Evolutionary conservation across 2,329 filamentous ascomycete genomes (phyloP).

Genomic region (Penicillium sumatraense): DNA sequence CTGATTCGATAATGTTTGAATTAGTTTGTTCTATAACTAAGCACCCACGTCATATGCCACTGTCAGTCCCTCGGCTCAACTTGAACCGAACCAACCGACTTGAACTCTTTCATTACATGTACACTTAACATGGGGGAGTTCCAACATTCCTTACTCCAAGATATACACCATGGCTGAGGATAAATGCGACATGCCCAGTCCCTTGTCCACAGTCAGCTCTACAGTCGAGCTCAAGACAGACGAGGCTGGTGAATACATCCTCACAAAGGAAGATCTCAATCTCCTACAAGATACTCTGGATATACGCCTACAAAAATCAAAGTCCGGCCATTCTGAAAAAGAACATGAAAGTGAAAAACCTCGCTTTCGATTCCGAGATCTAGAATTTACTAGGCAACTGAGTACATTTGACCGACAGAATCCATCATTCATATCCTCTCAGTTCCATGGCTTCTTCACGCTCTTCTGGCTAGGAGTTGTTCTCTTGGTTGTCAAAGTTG

Average conservation of each 20-base stretch:
- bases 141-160: too few species aligned
- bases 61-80: neutral
- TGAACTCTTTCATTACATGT: neutral
- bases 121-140: too few species aligned
- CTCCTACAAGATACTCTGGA: slow-evolving; percentile 51
- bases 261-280: too few species aligned
- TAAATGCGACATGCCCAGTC: too few species aligned
- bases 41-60: neutral
- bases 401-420: slow-evolving; percentile 78
- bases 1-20: neutral
- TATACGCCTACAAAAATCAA: slow-evolving; percentile 45
- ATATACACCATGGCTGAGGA: too few species aligned
- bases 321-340: slow-evolving; percentile 34
- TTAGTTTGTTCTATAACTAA: neutral
- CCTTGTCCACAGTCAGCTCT: too few species aligned
- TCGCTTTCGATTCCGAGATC: slow-evolving; percentile 53
- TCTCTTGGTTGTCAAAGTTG: slow-evolving; percentile 69
- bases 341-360: too few species aligned
- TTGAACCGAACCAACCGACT: neutral
- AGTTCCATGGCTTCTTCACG: slow-evolving; percentile 79
- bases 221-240: too few species aligned
- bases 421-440: slow-evolving; percentile 64
- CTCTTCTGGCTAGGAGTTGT: slow-evolving; percentile 71
- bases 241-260: too few species aligned
- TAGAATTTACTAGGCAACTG: slow-evolving; percentile 74